Base-by-base conservation (phyloP, 176 grass and related monocot species). In the bread wheat (Triticum aestivum) region DNA sequence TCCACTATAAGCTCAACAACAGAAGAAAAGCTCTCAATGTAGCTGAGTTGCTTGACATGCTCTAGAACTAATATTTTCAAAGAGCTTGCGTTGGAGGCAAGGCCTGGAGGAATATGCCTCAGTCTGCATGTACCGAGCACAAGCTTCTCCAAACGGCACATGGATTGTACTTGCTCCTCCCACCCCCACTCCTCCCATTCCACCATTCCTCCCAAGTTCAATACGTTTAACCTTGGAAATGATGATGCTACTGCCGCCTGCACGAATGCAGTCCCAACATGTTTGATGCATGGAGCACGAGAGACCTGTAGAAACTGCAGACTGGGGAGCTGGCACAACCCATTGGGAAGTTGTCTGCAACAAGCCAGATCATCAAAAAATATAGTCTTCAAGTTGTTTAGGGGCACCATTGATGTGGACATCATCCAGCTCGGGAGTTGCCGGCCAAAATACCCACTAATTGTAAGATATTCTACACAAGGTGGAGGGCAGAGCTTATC, bases 391-490 rank as follows among this genome's bases (percentile, higher is more conserved):
- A 59, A n/a, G 56, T 59, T 59, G 56, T 20, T 59, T 18, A 59
- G 56, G 56, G 6, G 20, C 18, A 59, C 7, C 56, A 3, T 14
- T 59, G 15, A 18, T 8, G 6, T 59, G 18, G 15, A 8, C 56
- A 59, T 20, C 56, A 59, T 59, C 56, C 56, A 59, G 1, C 56
- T 8, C 1, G 56, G 56, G 20, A 59, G 56, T 61, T n/a, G 56
- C 56, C 8, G 56, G 56, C 85, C 85, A 81, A 70, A 61, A 59
- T 80, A 87, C 4, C 56, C 67, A 24, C 24, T n/a, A n/a, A n/a
- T n/a, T n/a, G n/a, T n/a, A 35, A 87, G 52, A 1, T 1, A 0
- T 35, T 81, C 68, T 12, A 89, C 2, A 13, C 2, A 6, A 15
- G 0, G 20, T 8, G 82, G 69, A 59, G 83, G 83, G 7, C 35